A percentile compares a stretch with the other conserved stretches of the same genome.
These are phyloP conservation scores for Cyberlindnera americana DNA, from an alignment of 805 yeast species.

Conservation along the genomic window DNA sequence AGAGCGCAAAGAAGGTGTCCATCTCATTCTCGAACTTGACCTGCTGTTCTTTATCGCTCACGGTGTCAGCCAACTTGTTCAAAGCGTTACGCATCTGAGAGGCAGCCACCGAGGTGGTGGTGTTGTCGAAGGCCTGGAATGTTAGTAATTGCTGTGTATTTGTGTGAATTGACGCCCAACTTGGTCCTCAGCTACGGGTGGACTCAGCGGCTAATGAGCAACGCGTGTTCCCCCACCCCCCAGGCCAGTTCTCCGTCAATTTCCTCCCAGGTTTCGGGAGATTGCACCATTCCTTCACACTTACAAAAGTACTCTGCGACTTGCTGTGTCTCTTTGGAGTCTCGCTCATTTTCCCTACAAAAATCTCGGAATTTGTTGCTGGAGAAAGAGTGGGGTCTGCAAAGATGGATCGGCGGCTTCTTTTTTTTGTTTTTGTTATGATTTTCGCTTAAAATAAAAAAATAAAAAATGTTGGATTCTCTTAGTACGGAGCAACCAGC, in stretches of 20 bases:
- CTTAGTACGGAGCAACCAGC: no score
- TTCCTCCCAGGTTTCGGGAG: neutral
- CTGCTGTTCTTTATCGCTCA: constrained; percentile 45
- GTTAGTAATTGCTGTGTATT: constrained; percentile 10
- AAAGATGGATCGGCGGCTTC: neutral
- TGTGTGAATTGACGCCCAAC: neutral
- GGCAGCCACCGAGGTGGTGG: constrained; percentile 93
- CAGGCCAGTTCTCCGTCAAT: no score
- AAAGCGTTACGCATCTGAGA: constrained; percentile 96
- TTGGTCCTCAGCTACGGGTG: no score
- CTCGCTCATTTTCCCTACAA: constrained; percentile 3
- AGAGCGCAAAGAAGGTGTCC: constrained; percentile 91
- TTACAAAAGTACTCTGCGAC: constrained; percentile 33
- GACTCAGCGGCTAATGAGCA: no score
- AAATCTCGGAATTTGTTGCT: no score
- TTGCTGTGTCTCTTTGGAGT: constrained; percentile 36
- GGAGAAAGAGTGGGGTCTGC: no score
- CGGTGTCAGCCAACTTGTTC: constrained; percentile 85
- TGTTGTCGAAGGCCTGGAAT: constrained; percentile 80
- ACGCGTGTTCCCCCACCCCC: no score
- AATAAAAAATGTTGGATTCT: no score
- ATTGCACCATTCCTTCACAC: constrained; percentile 8
- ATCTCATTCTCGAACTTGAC: constrained; percentile 78
- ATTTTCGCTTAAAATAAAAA: neutral
- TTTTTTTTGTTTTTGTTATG: constrained; percentile 2